phyloP scores from a whole-genome alignment of 768 basidiomycete genomes.

The Xerocomellus chrysenteron region DNA sequence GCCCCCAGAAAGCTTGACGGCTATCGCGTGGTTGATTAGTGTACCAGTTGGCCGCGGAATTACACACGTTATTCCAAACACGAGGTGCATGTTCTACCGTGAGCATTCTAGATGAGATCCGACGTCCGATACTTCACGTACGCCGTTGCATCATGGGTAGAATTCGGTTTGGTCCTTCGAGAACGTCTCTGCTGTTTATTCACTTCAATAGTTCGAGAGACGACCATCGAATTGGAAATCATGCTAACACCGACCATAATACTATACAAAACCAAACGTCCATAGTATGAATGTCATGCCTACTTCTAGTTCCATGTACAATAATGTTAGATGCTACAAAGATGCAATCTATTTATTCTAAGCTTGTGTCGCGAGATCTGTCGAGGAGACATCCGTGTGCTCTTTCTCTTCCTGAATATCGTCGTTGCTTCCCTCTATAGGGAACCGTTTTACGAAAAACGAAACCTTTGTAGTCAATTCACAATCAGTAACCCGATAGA shows the following conservation, averaged over 20 bases:
- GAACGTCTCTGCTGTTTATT: not conserved
- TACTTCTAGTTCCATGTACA: conserved; percentile 17
- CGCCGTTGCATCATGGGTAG: not conserved
- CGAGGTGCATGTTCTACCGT: conserved; percentile 7
- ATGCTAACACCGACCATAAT: not conserved
- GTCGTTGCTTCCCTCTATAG: conserved; percentile 20
- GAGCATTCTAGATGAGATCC: conserved; percentile 12
- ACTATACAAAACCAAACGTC: not conserved
- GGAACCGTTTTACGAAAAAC: conserved; percentile 27
- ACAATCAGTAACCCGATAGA: conserved; percentile 8
- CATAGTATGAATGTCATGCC: not conserved
- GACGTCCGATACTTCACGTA: not conserved
- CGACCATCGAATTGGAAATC: not conserved
- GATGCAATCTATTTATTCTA: conserved; percentile 11
- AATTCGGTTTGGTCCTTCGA: not conserved
- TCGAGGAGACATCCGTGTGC: conserved; percentile 2
- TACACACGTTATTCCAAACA: conserved; percentile 15
- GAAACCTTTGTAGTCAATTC: conserved; percentile 23
- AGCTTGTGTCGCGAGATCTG: conserved; percentile 11
- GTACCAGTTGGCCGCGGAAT: conserved; percentile 24
- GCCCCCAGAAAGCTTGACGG: conserved; percentile 14
- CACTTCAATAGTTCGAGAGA: not conserved
- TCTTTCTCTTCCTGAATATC: conserved; percentile 22
- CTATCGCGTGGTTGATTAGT: conserved; percentile 14
- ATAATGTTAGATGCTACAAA: conserved; percentile 15